These are phyloP conservation scores for Sporormia fimetaria DNA, from an alignment of 495 filamentous ascomycete species.

Conservation along the genomic window DNA sequence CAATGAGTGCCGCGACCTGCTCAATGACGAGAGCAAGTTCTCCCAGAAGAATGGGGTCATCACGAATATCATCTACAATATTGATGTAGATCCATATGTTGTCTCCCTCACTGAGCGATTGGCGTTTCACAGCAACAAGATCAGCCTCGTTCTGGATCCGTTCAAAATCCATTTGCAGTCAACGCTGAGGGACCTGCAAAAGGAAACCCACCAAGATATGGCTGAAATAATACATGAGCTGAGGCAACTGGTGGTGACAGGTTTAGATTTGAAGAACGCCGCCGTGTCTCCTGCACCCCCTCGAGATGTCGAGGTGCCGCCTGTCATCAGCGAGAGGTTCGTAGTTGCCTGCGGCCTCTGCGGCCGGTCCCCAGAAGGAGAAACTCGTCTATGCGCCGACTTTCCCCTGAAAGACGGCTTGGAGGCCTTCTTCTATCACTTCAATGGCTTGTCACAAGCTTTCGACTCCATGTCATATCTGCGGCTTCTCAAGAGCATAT, in stretches of 20 bases:
- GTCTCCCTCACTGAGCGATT: conserved; percentile 15
- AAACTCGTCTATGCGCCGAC: neutral
- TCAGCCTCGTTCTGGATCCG: conserved; percentile 22
- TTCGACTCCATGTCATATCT: conserved; percentile 20
- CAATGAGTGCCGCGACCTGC: conserved; percentile 19
- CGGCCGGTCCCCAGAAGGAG: neutral
- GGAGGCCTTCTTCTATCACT: conserved; percentile 22
- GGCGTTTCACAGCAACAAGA: conserved; percentile 23
- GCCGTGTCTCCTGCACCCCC: too few relatives aligned
- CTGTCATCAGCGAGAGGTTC: too few relatives aligned
- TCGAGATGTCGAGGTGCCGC: too few relatives aligned
- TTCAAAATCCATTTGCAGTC: conserved; percentile 16
- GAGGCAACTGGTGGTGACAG: too few relatives aligned
- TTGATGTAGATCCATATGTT: conserved; percentile 21
- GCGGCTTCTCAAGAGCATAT: conserved; percentile 24
- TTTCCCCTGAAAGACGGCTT: conserved; percentile 22
- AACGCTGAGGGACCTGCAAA: too few relatives aligned
- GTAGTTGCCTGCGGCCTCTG: conserved; percentile 14
- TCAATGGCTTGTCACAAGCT: conserved; percentile 17
- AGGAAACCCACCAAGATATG: too few relatives aligned
- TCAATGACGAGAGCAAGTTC: conserved; percentile 20
- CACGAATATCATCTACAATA: conserved; percentile 24
- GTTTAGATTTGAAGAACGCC: too few relatives aligned
- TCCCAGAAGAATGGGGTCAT: neutral
- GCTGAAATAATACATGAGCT: too few relatives aligned